Conservation (phyloP, 371 early-diverging fungal genomes). For the Synchytrium microbalum region DNA sequence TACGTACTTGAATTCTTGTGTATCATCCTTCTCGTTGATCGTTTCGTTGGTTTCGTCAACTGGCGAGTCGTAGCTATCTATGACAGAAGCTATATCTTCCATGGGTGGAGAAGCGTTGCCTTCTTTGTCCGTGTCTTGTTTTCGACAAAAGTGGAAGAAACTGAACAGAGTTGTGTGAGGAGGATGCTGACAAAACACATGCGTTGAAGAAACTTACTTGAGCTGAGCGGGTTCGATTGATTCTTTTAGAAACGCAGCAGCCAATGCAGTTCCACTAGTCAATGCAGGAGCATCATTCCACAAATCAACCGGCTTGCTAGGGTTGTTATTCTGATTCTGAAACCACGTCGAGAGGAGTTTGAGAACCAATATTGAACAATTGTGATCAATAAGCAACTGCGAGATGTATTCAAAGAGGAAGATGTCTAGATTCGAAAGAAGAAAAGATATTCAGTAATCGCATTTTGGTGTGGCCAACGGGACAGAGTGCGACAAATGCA, state of each 20-base stretch:
- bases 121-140: not conserved
- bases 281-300: slow-evolving; percentile 2
- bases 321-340: slow-evolving; percentile 44
- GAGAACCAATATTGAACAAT: slow-evolving; percentile 67
- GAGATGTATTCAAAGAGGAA: slow-evolving; percentile 70
- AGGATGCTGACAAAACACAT: not conserved
- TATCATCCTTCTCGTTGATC: not conserved
- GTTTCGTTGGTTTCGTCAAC: not conserved
- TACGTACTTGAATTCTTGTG: not conserved
- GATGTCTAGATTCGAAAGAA: slow-evolving; percentile 39
- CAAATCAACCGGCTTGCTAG: not conserved
- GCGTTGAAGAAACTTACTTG: slow-evolving; percentile 31
- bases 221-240: slow-evolving; percentile 54
- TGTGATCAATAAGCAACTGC: slow-evolving; percentile 72
- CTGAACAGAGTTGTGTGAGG: slow-evolving; percentile 26
- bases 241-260: slow-evolving; percentile 19
- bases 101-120: not conserved
- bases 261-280: slow-evolving; percentile 7
- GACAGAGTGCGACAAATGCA: not conserved
- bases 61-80: not conserved
- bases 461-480: not conserved
- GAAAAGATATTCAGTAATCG: not conserved
- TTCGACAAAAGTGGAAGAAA: slow-evolving; percentile 29
- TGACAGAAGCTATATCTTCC: not conserved
- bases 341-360: slow-evolving; percentile 67